Conservation (phyloP, 345 rosid species). For the Mallotus nudiflorus region DNA sequence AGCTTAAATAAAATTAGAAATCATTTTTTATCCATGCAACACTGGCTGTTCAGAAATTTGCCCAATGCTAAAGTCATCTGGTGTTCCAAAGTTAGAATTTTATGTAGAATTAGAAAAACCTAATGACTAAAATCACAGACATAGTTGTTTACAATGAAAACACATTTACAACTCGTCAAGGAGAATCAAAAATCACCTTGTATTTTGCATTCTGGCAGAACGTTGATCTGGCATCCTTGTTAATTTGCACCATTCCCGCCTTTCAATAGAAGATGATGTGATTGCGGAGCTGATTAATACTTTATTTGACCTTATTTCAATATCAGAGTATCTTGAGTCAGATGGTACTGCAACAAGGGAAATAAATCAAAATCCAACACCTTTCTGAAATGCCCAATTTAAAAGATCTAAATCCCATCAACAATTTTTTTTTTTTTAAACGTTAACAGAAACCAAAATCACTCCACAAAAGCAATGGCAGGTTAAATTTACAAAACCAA, state of each 20-base stretch:
- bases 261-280: conserved; percentile 43
- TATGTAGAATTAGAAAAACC: neutral
- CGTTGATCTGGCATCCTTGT: conserved; percentile 50
- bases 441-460: no score
- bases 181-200: conserved; percentile 41
- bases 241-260: conserved; percentile 82
- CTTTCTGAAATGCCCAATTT: neutral
- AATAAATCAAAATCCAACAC: neutral
- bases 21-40: neutral
- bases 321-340: conserved; percentile 56
- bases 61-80: neutral
- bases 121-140: neutral
- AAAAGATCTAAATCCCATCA: neutral
- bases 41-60: neutral
- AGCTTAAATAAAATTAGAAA: neutral
- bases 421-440: no score
- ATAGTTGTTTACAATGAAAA: neutral
- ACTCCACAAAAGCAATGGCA: neutral
- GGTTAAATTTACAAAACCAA: neutral
- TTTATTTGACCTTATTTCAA: conserved; percentile 64
- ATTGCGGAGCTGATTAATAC: conserved; percentile 56
- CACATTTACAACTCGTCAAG: no score
- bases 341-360: conserved; percentile 59
- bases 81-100: neutral
- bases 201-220: conserved; percentile 66